Conservation (phyloP, 192 early-diverging fungal genomes). For the Linnemannia elongata region DNA sequence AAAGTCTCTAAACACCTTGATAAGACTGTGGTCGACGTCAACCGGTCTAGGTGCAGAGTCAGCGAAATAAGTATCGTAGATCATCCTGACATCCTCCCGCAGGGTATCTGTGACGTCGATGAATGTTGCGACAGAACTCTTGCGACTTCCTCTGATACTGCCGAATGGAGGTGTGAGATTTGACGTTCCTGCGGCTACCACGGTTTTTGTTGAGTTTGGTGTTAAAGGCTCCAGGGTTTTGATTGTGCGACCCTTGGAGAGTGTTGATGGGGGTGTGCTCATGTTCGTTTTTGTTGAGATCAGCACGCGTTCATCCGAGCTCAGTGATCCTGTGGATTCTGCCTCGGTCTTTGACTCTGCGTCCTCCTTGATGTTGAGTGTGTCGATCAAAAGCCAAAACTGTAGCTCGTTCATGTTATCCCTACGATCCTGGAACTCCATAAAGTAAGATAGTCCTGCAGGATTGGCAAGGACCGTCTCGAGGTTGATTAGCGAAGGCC, state of each 20-base stretch:
- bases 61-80: slow-evolving; percentile 66
- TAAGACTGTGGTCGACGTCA: slow-evolving; percentile 45
- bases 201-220: slow-evolving; percentile 24
- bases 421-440: slow-evolving; percentile 84
- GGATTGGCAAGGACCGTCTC: slow-evolving; percentile 76
- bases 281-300: not conserved
- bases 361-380: slow-evolving; percentile 60
- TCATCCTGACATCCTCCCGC: slow-evolving; percentile 64
- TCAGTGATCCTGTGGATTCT: slow-evolving; percentile 16
- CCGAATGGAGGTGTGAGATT: not conserved
- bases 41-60: slow-evolving; percentile 57
- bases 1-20: slow-evolving; percentile 47
- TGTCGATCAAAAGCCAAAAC: slow-evolving; percentile 83
- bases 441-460: slow-evolving; percentile 77
- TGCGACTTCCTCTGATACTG: slow-evolving; percentile 40
- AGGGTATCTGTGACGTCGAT: slow-evolving; percentile 47
- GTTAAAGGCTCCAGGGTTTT: slow-evolving; percentile 3
- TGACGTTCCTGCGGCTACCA: not conserved
- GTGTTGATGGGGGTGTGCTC: slow-evolving; percentile 25
- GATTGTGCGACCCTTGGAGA: slow-evolving; percentile 7
- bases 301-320: slow-evolving; percentile 12
- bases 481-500: slow-evolving; percentile 61
- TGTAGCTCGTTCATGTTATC: slow-evolving; percentile 74
- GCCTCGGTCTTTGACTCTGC: not conserved
- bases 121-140: slow-evolving; percentile 22